These are phyloP conservation scores for Nemophila menziesii DNA, from an alignment of 257 asterid genomes.

Conservation along the genomic window DNA sequence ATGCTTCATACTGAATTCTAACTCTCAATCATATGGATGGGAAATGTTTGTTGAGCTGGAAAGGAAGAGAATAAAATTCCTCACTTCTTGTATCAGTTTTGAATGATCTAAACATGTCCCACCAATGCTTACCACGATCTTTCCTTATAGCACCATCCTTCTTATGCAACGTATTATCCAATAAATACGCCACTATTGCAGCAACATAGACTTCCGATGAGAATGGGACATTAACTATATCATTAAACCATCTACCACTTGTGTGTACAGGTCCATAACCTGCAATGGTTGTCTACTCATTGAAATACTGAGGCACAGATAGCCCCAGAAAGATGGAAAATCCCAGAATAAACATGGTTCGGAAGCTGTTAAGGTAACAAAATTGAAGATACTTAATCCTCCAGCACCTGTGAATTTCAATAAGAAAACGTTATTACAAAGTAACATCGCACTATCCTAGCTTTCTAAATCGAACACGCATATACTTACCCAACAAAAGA, in stretches of 20 bases:
- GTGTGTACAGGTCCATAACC: slow-evolving; percentile 70
- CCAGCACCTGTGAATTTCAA: slow-evolving; percentile 67
- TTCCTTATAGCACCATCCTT: slow-evolving; percentile 39
- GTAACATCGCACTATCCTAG: too few relatives aligned
- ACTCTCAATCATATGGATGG: slow-evolving; percentile 64
- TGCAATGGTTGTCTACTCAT: slow-evolving; percentile 55
- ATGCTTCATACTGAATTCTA: too few relatives aligned
- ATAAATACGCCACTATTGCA: slow-evolving; percentile 46
- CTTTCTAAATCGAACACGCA: too few relatives aligned
- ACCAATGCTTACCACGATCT: slow-evolving; percentile 82
- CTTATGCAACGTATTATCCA: slow-evolving; percentile 63
- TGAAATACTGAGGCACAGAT: slow-evolving; percentile 74
- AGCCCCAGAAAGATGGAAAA: slow-evolving; percentile 60
- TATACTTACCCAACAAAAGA: too few relatives aligned
- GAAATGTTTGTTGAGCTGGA: slow-evolving; percentile 70
- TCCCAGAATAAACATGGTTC: slow-evolving; percentile 60
- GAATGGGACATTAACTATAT: slow-evolving; percentile 51
- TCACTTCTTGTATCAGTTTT: slow-evolving; percentile 59
- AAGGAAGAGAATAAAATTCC: slow-evolving; percentile 73
- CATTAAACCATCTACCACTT: slow-evolving; percentile 68
- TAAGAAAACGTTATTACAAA: too few relatives aligned
- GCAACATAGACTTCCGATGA: slow-evolving; percentile 72
- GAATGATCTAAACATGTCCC: slow-evolving; percentile 69
- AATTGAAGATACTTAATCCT: slow-evolving; percentile 67
- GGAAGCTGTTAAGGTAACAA: slow-evolving; percentile 77